phyloP scores from a whole-genome alignment of 1,139 yeast genomes.

The Diutina rugosa region DNA sequence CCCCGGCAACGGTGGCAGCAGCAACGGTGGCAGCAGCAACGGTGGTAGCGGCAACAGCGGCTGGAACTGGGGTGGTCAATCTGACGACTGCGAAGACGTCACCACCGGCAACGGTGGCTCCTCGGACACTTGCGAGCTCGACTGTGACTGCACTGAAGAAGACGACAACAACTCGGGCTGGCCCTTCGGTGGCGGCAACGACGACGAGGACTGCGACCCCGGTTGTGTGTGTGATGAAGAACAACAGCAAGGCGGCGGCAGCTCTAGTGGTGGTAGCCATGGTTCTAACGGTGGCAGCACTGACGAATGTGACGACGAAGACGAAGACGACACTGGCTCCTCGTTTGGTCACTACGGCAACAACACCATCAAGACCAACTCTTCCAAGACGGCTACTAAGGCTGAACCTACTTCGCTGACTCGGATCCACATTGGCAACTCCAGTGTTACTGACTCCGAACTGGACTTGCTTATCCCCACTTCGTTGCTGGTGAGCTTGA shows the following conservation, averaged over 20 bases:
- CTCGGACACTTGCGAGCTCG: neutral
- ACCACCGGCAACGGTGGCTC: neutral
- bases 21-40: too few relatives aligned
- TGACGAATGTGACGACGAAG: neutral
- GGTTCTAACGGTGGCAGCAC: neutral
- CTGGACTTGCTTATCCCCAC: neutral
- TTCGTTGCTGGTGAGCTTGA: neutral
- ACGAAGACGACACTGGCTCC: neutral
- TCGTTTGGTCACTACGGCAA: neutral
- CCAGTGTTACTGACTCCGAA: neutral
- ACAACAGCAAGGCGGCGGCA: neutral
- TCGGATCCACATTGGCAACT: neutral
- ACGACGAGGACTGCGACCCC: constrained; percentile 1
- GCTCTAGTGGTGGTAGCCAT: too few relatives aligned
- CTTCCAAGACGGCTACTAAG: neutral
- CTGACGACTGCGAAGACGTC: neutral
- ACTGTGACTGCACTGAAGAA: constrained; percentile 1
- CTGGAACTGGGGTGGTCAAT: neutral
- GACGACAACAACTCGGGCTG: constrained; percentile 1
- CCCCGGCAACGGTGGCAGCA: neutral
- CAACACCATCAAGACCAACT: neutral
- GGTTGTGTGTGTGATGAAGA: neutral
- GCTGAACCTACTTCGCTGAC: neutral
- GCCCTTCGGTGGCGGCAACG: neutral
- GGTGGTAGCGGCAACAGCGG: neutral